Conservation (phyloP, 2,329 filamentous ascomycete genomes). For the Hymenoscyphus albidus region DNA sequence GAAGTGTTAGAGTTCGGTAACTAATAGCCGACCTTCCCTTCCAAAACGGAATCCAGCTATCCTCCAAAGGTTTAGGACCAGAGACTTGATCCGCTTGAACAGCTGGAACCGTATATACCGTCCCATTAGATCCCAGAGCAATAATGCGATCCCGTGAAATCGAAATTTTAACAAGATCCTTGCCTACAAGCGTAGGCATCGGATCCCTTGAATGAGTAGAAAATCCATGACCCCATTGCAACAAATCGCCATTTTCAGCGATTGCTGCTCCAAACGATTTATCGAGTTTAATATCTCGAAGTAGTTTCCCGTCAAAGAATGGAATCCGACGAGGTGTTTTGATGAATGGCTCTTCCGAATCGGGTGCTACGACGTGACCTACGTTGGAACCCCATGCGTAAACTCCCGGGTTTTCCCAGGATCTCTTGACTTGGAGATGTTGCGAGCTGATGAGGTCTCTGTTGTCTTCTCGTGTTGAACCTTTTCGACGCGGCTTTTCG, state of each 20-base stretch:
- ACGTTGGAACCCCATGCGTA: conserved; percentile 92
- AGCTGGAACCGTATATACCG: conserved; percentile 80
- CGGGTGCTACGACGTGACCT: conserved; percentile 80
- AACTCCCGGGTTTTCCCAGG: conserved; percentile 77
- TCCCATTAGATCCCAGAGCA: conserved; percentile 68
- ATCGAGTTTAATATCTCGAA: conserved; percentile 85
- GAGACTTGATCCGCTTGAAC: conserved; percentile 66
- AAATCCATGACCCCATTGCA: conserved; percentile 87
- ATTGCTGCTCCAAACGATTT: conserved; percentile 80
- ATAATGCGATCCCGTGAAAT: conserved; percentile 82
- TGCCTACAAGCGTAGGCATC: conserved; percentile 70
- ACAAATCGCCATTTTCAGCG: conserved; percentile 78
- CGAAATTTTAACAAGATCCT: conserved; percentile 71
- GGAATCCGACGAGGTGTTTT: conserved; percentile 75
- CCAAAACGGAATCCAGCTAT: conserved; percentile 72
- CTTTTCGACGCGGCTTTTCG: conserved; percentile 59
- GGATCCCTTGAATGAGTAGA: conserved; percentile 62
- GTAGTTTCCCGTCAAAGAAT: conserved; percentile 78
- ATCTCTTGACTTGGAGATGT: conserved; percentile 81
- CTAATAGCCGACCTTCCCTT: conserved; percentile 53
- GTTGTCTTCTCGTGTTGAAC: conserved; percentile 64
- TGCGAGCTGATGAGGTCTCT: conserved; percentile 77
- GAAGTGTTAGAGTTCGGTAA: conserved; percentile 69
- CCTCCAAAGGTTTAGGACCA: conserved; percentile 61
- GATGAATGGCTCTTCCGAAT: conserved; percentile 70